Evolutionary conservation across 371 early-diverging fungal genomes (phyloP), one percentile per base, ranked within the genome.

Genomic region (Rhizopus stolonifer): DNA sequence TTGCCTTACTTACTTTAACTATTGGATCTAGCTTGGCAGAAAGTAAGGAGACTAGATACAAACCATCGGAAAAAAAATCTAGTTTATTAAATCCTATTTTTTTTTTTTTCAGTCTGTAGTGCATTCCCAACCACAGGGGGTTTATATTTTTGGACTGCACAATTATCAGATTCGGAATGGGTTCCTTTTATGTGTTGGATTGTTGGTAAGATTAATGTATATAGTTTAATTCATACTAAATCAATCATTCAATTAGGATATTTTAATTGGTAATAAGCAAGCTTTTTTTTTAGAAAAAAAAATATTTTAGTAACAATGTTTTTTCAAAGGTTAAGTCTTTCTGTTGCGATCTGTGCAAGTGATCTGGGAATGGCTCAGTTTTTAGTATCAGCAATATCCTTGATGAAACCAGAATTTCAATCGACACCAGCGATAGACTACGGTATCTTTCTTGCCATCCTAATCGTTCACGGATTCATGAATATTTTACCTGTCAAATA

Each of bases 1-100:
- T 81, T 17, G 75, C 78, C 8, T 18, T 74, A 42, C 70, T 82
- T 39, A 81, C 82, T 7, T 56, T 83, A 52, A 62, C 70, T 24
- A 67, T 84, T 22, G 87, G 78, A 10, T 65, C 80, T 29, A 74
- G 80, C 17, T 58, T 84, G 62, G 84, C 85, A 39, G 87, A 86
- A 70, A 84, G 64, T 58, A 58, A 52, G 26, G n/a, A 45, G 3
- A 33, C 9, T 23, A n/a, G n/a, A n/a, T n/a, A n/a, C n/a, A n/a
- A n/a, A n/a, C n/a, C 4, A 45, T n/a, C 15, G 9, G 15, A 18
- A 31, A 31, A 2, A 10, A 18, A 42, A 5, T 29, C 23, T 9
- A 10, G 8, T 21, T 14, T 38, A 55, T 33, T 21, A 42, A 18
- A 42, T n/a, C n/a, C n/a, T n/a, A n/a, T n/a, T n/a, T n/a, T n/a